These are phyloP conservation scores for Capsicum rhomboideum DNA, from an alignment of 257 asterid genomes.

Conservation along the genomic window DNA sequence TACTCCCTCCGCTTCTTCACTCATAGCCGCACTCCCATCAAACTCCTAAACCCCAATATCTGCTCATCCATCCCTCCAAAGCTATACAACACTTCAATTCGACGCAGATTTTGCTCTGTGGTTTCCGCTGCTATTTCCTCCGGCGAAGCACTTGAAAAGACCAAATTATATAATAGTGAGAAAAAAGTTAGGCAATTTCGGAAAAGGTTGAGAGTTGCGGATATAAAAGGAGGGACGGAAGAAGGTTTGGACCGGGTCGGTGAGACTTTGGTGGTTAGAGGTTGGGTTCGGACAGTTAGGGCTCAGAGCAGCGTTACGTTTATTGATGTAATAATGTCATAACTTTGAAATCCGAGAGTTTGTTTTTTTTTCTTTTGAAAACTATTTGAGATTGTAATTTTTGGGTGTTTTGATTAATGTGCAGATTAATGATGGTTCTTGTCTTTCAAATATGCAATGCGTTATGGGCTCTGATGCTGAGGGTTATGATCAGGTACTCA, in stretches of 20 bases:
- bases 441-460: constrained; percentile 96
- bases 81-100: constrained; percentile 4
- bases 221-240: constrained; percentile 68
- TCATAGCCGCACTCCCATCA: constrained; percentile 15
- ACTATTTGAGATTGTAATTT: background rate
- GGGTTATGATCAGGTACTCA: constrained; percentile 82
- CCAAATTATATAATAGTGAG: constrained; percentile 21
- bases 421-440: constrained; percentile 95
- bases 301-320: constrained; percentile 81
- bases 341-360: background rate
- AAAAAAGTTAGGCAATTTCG: constrained; percentile 54
- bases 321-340: constrained; percentile 55
- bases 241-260: constrained; percentile 67
- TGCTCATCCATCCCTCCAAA: constrained; percentile 16
- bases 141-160: constrained; percentile 35
- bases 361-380: background rate
- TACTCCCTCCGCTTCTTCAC: constrained; percentile 33
- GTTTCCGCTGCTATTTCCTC: constrained; percentile 50
- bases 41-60: background rate
- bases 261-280: constrained; percentile 61
- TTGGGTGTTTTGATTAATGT: constrained; percentile 4
- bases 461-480: constrained; percentile 75
- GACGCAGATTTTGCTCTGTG: constrained; percentile 43
- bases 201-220: constrained; percentile 61
- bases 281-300: constrained; percentile 93